phyloP scores from a whole-genome alignment of 371 early-diverging fungal species.

The Modicella reniformis region DNA sequence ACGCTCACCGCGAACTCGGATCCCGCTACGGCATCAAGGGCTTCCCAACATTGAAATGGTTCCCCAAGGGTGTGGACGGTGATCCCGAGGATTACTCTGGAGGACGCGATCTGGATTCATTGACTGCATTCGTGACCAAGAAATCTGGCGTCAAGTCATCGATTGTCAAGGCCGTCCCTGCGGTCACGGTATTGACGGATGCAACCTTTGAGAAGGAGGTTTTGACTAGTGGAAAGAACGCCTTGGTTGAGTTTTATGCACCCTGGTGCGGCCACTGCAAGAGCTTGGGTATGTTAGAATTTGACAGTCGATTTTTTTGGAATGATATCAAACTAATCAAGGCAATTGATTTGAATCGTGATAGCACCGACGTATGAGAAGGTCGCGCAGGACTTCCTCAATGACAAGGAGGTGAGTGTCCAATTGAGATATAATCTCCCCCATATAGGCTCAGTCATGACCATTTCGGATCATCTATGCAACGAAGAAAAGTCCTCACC shows the following conservation, averaged over 20 bases:
- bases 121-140: slow-evolving; percentile 77
- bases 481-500: background rate
- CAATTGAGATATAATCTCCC: background rate
- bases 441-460: background rate
- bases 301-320: background rate
- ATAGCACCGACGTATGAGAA: slow-evolving; percentile 75
- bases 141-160: slow-evolving; percentile 68
- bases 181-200: slow-evolving; percentile 47
- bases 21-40: slow-evolving; percentile 77
- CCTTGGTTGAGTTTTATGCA: slow-evolving; percentile 83
- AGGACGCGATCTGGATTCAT: slow-evolving; percentile 84
- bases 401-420: slow-evolving; percentile 53
- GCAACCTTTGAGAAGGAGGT: slow-evolving; percentile 52
- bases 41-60: slow-evolving; percentile 95
- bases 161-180: slow-evolving; percentile 47
- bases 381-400: slow-evolving; percentile 64
- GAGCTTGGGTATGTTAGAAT: slow-evolving; percentile 60
- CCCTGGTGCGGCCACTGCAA: slow-evolving; percentile 94
- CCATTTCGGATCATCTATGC: background rate
- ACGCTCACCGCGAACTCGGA: slow-evolving; percentile 82
- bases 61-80: slow-evolving; percentile 80
- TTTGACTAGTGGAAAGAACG: slow-evolving; percentile 52
- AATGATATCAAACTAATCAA: background rate
- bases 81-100: slow-evolving; percentile 82
- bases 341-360: too few relatives aligned